Evolutionary conservation across 768 basidiomycete genomes (phyloP).

Genomic region (Leccinum truebloodii): DNA sequence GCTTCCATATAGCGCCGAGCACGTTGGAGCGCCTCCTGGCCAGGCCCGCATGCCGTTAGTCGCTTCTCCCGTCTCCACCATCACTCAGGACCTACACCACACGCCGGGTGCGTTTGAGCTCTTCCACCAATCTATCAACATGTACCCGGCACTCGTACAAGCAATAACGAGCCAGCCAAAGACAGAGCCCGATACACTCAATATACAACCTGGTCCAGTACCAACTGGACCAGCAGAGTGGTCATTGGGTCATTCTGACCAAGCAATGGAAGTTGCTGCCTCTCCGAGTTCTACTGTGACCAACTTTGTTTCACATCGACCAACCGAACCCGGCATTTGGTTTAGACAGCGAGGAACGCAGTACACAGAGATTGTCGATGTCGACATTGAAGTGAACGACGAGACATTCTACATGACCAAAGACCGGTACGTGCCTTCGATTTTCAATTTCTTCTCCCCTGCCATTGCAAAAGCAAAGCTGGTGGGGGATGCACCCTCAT

Average conservation of each 20-base stretch:
- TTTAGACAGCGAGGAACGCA: constrained; percentile 23
- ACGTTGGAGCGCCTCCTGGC: not conserved
- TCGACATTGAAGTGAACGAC: constrained; percentile 23
- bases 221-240: constrained; percentile 3
- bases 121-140: constrained; percentile 3
- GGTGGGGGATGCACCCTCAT: not conserved
- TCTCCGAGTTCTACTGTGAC: not conserved
- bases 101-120: constrained; percentile 5
- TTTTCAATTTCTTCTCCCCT: not conserved
- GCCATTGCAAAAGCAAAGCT: not conserved
- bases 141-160: constrained; percentile 7
- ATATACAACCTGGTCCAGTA: not conserved
- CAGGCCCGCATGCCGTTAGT: not conserved
- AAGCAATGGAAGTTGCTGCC: not conserved
- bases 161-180: not conserved
- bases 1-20: not conserved
- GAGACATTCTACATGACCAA: constrained; percentile 22
- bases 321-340: constrained; percentile 28
- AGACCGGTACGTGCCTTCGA: constrained; percentile 17
- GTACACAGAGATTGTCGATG: constrained; percentile 24
- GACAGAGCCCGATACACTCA: constrained; percentile 1
- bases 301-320: constrained; percentile 17
- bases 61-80: constrained; percentile 9
- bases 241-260: not conserved
- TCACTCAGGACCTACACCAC: not conserved